phyloP scores from a whole-genome alignment of 208 protist genomes.

The Balamuthia mandrillaris region DNA sequence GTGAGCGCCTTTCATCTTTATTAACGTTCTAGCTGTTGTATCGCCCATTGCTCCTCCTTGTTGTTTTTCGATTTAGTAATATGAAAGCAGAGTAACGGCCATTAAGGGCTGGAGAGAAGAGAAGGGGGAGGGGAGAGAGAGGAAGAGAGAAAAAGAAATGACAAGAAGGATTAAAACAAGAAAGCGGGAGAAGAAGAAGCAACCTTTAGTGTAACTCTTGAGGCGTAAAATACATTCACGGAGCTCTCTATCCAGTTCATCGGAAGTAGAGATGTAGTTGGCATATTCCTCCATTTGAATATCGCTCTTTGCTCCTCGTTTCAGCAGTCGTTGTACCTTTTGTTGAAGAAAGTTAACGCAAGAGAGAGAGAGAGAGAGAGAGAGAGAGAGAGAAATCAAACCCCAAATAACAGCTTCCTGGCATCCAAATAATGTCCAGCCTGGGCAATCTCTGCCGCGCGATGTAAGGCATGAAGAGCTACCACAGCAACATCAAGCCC shows the following conservation, averaged over 20 bases:
- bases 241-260: conserved; percentile 11
- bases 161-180: no score
- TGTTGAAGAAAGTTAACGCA: no score
- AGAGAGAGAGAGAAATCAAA: no score
- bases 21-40: conserved; percentile 16
- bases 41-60: no score
- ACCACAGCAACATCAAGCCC: conserved; percentile 26
- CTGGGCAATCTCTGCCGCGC: not conserved
- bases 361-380: no score
- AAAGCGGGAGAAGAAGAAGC: no score
- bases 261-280: not conserved
- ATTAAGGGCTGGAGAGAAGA: no score
- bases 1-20: not conserved
- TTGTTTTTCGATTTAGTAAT: no score
- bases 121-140: no score
- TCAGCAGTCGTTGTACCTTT: conserved; percentile 7
- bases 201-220: no score
- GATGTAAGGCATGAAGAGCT: not conserved
- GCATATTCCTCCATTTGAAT: conserved; percentile 27
- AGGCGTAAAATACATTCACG: not conserved
- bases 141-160: no score
- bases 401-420: not conserved
- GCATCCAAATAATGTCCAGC: not conserved
- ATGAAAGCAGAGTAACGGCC: no score
- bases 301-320: conserved; percentile 6